Base-by-base conservation (phyloP, 2,329 filamentous ascomycete species). In the Laburnicola sp. region DNA sequence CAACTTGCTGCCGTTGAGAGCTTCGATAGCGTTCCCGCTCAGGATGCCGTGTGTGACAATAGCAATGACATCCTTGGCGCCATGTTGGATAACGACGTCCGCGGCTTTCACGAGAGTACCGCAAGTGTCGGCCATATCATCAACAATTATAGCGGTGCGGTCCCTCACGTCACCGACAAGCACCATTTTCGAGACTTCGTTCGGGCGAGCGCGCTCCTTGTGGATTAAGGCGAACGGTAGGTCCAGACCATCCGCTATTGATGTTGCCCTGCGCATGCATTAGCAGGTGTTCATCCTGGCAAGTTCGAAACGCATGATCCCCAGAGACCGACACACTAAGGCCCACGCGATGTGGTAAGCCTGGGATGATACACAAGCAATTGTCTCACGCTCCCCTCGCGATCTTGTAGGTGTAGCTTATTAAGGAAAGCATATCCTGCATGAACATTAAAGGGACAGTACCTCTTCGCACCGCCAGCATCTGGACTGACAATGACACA, bases 111-210 rank as follows among this genome's bases (percentile, higher is more conserved):
- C 84, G 9, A 89, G 79, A 1, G 91, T 96, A 61, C 91, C 91
- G 73, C 92, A 97, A 3, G 93, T 97, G 71, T 97, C 93, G 28
- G 92, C 92, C 91, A 97, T 97, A 72, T 97, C 93, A 72, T 97
- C 93, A 41, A 99, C 93, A 42, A 99, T 86, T 68, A 99, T 97
- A 53, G 93, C 93, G 27, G 93, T 86, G 78, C 94, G 94, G 76
- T 89, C 89, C 60, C 86, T 83, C 40, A 97, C 94, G 60, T 95
- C 91, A 60, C 94, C 94, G 44, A 97, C 93, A n/a, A 99, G 86
- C 0, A 91, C 89, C 91, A 96, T 96, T 65, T 90, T 87, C 7
- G 88, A 91, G 54, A 96, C 91, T 69, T 95, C 91, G 66, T 96
- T 95, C 8, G 86, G 86, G n/a, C 90, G 85, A 4, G 91, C 88